Evolutionary conservation across 768 basidiomycete species (phyloP), one percentile per base, ranked within the genome.

Genomic region (Kockovaella imperatae): DNA sequence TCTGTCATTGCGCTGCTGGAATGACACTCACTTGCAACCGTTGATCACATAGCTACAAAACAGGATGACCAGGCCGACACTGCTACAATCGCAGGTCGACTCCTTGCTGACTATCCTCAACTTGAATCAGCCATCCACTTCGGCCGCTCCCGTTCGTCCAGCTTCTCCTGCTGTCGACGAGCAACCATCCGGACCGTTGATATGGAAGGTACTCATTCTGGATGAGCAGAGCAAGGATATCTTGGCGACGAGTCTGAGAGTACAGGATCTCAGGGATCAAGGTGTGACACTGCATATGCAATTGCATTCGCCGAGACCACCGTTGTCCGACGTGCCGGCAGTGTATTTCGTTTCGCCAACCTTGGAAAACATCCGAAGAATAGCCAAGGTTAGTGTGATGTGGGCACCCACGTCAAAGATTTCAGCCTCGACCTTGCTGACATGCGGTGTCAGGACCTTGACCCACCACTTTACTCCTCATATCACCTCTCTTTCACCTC

Each of bases 261-360:
- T 99, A 5, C 91, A 96, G 71, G 95, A 97, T 73, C 77, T 99
- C 53, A 79, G 95, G 47, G 93, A 97, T 63, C 86, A 87, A 41
- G 95, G 95, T 26, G 90, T 99, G 34, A 99, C 95, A 7, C 77
- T 99, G 50, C 95, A 99, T 74, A 89, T 97, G 54, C 95, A 97
- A 76, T 74, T 97, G 4, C 90, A 96, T 67, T 82, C 89, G 0
- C 74, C 80, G 29, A 79, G 95, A 49, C 95, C 95, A 23, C 79
- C 89, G 4, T 75, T 99, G 32, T 80, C 87, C 10, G 95, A 99
- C 68, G 95, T 99, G 1, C 95, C 95, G 15, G 90, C 95, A 1
- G 79, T 97, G 25, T 99, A 99, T 75, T 95, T 99, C 67, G 85
- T 97, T 42, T 79, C 89, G 0, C 93, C 95, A 0, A 93, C 88